Conservation (phyloP, 1,284 basidiomycete genomes). For the Austroboletus niveus region DNA sequence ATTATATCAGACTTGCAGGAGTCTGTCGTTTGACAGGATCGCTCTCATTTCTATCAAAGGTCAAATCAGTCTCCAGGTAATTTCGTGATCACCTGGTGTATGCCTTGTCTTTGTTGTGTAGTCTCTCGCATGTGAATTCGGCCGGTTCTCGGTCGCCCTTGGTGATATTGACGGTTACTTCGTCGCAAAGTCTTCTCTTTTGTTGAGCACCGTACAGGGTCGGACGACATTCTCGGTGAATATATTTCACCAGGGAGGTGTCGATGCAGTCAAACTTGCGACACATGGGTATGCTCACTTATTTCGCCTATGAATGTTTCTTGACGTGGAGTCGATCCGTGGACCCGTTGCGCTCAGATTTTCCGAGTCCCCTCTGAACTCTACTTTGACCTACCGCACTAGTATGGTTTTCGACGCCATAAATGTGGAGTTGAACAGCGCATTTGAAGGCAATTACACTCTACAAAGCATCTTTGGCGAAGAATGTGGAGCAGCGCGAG, state of each 20-base stretch:
- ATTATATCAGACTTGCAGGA: conserved; percentile 30
- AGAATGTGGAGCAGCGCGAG: not conserved
- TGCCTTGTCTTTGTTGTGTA: conserved; percentile 12
- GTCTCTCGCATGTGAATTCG: conserved; percentile 35
- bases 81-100: conserved; percentile 24
- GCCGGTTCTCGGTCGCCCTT: conserved; percentile 33
- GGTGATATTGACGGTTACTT: conserved; percentile 43
- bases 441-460: conserved; percentile 45
- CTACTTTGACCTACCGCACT: conserved; percentile 27
- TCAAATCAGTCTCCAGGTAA: conserved; percentile 27
- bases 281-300: conserved; percentile 38
- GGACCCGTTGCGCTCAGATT: conserved; percentile 36
- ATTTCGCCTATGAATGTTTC: not conserved
- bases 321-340: conserved; percentile 34
- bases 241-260: conserved; percentile 31
- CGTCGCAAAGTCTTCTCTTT: conserved; percentile 34
- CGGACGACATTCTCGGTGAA: conserved; percentile 36
- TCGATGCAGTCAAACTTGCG: conserved; percentile 28
- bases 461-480: too few relatives aligned
- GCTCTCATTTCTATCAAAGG: too few relatives aligned
- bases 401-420: conserved; percentile 34
- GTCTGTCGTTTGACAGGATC: conserved; percentile 26
- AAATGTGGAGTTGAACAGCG: conserved; percentile 34
- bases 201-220: conserved; percentile 38
- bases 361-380: conserved; percentile 38